Evolutionary conservation across 2,329 filamentous ascomycete genomes (phyloP).

Genomic region (Colletotrichum sp.): DNA sequence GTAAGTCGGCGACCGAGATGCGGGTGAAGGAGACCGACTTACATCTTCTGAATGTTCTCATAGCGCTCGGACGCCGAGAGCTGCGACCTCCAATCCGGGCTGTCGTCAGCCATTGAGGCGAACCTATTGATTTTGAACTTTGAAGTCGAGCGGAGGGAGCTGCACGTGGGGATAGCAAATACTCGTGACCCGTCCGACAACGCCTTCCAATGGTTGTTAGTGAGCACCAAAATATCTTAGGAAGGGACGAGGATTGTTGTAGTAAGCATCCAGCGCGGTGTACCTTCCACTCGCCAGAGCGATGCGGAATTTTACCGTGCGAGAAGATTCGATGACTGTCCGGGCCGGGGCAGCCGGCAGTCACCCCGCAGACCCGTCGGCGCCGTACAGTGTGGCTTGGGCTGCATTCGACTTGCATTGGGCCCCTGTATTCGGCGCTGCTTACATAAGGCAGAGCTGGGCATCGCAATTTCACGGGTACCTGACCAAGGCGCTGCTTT

Average conservation of each 20-base stretch:
- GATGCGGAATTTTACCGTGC: not conserved
- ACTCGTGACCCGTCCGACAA: not conserved
- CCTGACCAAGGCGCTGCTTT: constrained; percentile 7
- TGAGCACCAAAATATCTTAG: not conserved
- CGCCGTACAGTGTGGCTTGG: not conserved
- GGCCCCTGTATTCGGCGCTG: not conserved
- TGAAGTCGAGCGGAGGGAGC: not conserved
- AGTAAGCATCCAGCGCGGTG: not conserved
- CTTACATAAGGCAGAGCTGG: constrained; percentile 1
- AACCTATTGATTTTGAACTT: not conserved
- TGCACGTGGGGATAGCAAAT: not conserved
- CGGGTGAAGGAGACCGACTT: constrained; percentile 31
- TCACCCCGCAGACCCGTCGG: not conserved
- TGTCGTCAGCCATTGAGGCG: constrained; percentile 19
- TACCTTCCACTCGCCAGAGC: not conserved
- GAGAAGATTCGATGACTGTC: not conserved
- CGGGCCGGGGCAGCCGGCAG: not conserved
- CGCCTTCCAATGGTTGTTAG: not conserved
- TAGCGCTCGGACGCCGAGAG: constrained; percentile 67
- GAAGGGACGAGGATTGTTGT: not conserved
- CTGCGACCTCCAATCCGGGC: constrained; percentile 51
- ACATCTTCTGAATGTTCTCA: constrained; percentile 68
- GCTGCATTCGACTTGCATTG: not conserved
- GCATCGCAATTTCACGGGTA: constrained; percentile 5
- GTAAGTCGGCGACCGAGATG: not conserved